Conservation (phyloP, 2,329 filamentous ascomycete genomes). For the Fusarium sp. region DNA sequence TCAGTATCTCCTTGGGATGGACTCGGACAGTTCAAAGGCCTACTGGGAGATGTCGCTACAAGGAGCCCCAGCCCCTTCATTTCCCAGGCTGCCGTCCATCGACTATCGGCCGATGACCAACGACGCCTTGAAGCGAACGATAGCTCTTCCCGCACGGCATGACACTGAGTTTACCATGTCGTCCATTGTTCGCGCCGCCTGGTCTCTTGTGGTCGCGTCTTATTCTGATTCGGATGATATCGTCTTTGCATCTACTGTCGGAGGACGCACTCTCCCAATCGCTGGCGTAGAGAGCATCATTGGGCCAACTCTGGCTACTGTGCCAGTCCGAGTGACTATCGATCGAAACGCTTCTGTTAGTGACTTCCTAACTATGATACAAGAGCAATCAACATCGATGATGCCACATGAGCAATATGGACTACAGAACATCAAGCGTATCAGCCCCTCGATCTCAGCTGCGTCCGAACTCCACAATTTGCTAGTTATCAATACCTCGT, state of each 20-base stretch:
- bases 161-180: neutral
- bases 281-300: neutral
- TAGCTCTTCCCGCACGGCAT: neutral
- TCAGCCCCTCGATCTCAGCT: neutral
- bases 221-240: neutral
- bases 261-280: neutral
- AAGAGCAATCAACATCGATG: neutral
- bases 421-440: neutral
- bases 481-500: neutral
- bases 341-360: neutral
- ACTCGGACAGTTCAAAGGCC: neutral
- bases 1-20: neutral
- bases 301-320: neutral
- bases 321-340: neutral
- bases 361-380: neutral
- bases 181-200: neutral
- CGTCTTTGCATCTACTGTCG: neutral
- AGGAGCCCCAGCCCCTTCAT: neutral
- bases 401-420: neutral
- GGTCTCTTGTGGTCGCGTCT: neutral
- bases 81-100: neutral
- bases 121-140: neutral
- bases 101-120: neutral
- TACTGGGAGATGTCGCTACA: neutral
- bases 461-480: neutral